Evolutionary conservation across 352 stramenopile species (phyloP), one percentile per base, ranked within the genome.

Genomic region (Phytophthora syringae): DNA sequence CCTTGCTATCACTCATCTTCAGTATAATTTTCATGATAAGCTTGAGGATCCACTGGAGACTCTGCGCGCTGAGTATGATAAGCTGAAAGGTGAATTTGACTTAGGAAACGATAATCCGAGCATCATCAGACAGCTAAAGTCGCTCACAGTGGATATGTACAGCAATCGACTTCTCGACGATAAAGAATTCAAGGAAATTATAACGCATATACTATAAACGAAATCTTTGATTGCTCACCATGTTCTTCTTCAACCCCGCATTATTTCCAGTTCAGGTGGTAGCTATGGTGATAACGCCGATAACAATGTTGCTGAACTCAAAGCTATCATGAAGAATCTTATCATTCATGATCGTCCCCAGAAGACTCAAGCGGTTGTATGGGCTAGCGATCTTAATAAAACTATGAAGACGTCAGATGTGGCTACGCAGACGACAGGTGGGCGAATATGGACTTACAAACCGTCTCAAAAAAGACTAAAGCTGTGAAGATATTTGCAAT

Each of bases 191-290:
- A 47, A 47, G 20, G 40, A 47, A 13, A 47, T 47, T 47, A 47
- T 47, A 28, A 47, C 40, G 0, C 18, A n/a, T 25, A 15, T 47
- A 47, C 40, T 47, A 47, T 47, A 47, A 47, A n/a, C n/a, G n/a
- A n/a, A n/a, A n/a, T n/a, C n/a, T n/a, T n/a, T n/a, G n/a, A n/a
- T n/a, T n/a, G n/a, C n/a, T n/a, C n/a, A n/a, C n/a, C 20, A 47
- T 47, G 40, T 47, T 47, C 40, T 47, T 47, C 40, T 47, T 28
- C 11, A 47, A 47, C 40, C 40, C 40, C 40, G 40, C 40, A 47
- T 47, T 47, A 47, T 47, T 47, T 47, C 40, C 40, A 47, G 40
- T 9, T 39, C 32, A 39, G 7, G 4, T 39, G 32, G 32, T 39
- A 39, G 39, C 39, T 47, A 47, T 47, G 39, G 39, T 13, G 39